Evolutionary conservation across 805 yeast genomes (phyloP).

Genomic region (Candida ponderosae): DNA sequence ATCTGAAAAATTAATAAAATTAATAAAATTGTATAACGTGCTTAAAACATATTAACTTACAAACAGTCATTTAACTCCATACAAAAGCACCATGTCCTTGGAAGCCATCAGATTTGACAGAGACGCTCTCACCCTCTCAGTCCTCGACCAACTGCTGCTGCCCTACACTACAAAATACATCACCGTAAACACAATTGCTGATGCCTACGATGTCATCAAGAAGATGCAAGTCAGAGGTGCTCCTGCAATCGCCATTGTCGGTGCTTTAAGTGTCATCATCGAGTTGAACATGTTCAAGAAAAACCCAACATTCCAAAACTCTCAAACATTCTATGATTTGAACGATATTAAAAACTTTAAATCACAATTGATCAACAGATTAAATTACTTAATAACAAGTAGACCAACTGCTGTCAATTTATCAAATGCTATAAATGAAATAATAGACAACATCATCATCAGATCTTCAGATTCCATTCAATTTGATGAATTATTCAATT

Average conservation of each 20-base stretch:
- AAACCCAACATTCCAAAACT: slow-evolving; percentile 14
- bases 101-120: slow-evolving; percentile 66
- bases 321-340: slow-evolving; percentile 25
- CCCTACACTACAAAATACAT: slow-evolving; percentile 77
- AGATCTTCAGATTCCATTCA: slow-evolving; percentile 18
- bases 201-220: slow-evolving; percentile 78
- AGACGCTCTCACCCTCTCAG: slow-evolving; percentile 35
- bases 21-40: no score
- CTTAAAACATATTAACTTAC: no score
- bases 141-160: slow-evolving; percentile 74
- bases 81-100: slow-evolving; percentile 25
- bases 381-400: slow-evolving; percentile 63
- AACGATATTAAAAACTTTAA: slow-evolving; percentile 26
- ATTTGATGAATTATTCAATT: slow-evolving; percentile 21
- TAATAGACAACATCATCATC: slow-evolving; percentile 21
- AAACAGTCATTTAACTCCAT: no score
- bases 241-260: slow-evolving; percentile 96
- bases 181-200: slow-evolving; percentile 51
- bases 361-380: slow-evolving; percentile 31
- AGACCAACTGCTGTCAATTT: slow-evolving; percentile 96
- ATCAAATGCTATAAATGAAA: slow-evolving; percentile 52
- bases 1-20: no score
- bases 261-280: slow-evolving; percentile 74
- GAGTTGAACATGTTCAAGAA: slow-evolving; percentile 39
- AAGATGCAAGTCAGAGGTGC: slow-evolving; percentile 97